Base-by-base conservation (phyloP, 805 yeast species). In the Kazachstania taianensis region DNA sequence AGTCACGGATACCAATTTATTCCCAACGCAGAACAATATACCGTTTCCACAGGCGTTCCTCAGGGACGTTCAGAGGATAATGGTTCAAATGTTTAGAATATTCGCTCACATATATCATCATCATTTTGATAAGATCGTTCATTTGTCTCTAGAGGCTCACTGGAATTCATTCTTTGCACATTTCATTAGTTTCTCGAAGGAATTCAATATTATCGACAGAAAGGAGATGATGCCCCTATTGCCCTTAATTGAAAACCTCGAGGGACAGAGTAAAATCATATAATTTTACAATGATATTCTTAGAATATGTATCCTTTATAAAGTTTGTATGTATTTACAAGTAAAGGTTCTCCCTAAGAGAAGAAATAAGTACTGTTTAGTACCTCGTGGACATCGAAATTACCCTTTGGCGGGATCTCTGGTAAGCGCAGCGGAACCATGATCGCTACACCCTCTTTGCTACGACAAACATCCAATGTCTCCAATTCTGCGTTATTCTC, bases 161-260 rank as follows among this genome's bases (percentile, higher is more conserved):
- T 92, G 95, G 94, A 92, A 92, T 59, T 87, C 97, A 3, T 83
- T 87, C 49, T 92, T 94, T 61, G 92, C 95, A 12, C 98, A 92
- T 56, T 92, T 82, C 52, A 72, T 89, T 30, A 80, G 94, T 36
- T 84, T 92, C 52, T 73, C 81, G 10, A 79, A 80, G 45, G 94
- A 86, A 45, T 92, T 84, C 57, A 78, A 74, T 36, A 69, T 92
- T 44, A 67, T 92, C 24, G 97, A 86, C 41, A 65, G 75, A 35
- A 66, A 69, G 37, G 99, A 92, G 44, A 62, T 86, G 58, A 81
- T 69, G 37, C 97, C 98, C 0, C 62, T 92, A 42, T 59, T 67
- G 30, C 78, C 81, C 5, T 65, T 92, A 57, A 82, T 94, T 32
- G 86, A 78, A 43, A 75, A 70, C 48, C 69, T 92, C 41, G 95